Conservation (phyloP, 805 yeast species). For the Yamadazyma phyllophila region DNA sequence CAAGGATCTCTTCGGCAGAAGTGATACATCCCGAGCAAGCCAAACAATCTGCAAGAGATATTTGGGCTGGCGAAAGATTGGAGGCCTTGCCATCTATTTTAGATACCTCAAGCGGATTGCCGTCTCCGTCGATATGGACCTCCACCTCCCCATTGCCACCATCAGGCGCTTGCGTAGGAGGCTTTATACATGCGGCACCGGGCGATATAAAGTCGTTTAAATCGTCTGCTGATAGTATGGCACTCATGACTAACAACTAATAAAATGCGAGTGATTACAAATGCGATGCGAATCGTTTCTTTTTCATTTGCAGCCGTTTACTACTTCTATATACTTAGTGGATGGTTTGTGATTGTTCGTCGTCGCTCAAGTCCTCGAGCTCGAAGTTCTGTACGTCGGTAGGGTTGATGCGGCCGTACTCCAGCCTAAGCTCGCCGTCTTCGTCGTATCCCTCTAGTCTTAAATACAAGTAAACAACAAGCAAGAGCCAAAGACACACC, state of each 20-base stretch:
- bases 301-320: conserved; percentile 1
- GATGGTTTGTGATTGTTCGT: no score
- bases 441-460: conserved; percentile 41
- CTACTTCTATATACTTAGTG: no score
- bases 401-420: conserved; percentile 17
- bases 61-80: conserved; percentile 73
- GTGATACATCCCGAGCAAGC: conserved; percentile 98
- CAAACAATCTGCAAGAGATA: conserved; percentile 85
- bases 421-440: conserved; percentile 29
- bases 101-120: conserved; percentile 67
- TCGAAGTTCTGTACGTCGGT: conserved; percentile 32
- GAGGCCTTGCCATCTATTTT: conserved; percentile 52
- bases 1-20: conserved; percentile 91
- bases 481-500: conserved; percentile 62
- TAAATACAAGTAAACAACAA: conserved; percentile 59
- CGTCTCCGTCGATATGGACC: conserved; percentile 57
- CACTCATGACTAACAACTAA: conserved; percentile 59
- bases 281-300: not conserved
- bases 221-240: conserved; percentile 83
- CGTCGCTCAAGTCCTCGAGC: conserved; percentile 31
- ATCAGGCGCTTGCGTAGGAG: conserved; percentile 35
- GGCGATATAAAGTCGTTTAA: conserved; percentile 93
- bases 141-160: conserved; percentile 38
- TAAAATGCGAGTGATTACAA: conserved; percentile 6
- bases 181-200: conserved; percentile 92